Conservation (phyloP, 192 early-diverging fungal genomes). For the Rhizophagus sp. region DNA sequence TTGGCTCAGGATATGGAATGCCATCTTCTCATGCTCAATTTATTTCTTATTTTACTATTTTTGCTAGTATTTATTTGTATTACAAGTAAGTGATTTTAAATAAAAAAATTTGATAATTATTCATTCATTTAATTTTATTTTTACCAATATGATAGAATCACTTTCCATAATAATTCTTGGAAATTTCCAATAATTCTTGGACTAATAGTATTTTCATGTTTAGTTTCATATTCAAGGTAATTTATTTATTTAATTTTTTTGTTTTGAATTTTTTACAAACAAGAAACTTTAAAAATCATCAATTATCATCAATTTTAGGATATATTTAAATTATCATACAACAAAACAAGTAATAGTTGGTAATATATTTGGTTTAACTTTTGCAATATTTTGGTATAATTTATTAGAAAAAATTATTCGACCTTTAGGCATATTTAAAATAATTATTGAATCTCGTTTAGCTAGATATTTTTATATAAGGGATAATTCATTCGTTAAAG, state of each 20-base stretch:
- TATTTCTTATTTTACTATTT: constrained; percentile 72
- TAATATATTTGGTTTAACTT: constrained; percentile 50
- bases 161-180: constrained; percentile 33
- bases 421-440: constrained; percentile 41
- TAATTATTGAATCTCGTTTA: constrained; percentile 41
- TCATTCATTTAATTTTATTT: not conserved
- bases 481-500: constrained; percentile 47
- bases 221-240: constrained; percentile 40
- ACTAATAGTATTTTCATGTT: constrained; percentile 28
- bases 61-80: constrained; percentile 31
- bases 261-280: not conserved
- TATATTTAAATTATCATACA: constrained; percentile 77
- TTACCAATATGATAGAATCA: not conserved
- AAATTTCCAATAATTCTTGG: constrained; percentile 41
- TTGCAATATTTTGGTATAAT: constrained; percentile 60
- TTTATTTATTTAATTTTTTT: not conserved
- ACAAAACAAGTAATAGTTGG: constrained; percentile 72
- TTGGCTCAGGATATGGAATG: constrained; percentile 82
- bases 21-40: constrained; percentile 83
- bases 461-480: constrained; percentile 46
- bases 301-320: constrained; percentile 36
- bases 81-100: not conserved
- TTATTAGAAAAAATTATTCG: constrained; percentile 43
- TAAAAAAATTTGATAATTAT: not conserved
- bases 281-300: not conserved